Evolutionary conservation across 768 basidiomycete species (phyloP), one percentile per base, ranked within the genome.

Genomic region (Boletales sp.): DNA sequence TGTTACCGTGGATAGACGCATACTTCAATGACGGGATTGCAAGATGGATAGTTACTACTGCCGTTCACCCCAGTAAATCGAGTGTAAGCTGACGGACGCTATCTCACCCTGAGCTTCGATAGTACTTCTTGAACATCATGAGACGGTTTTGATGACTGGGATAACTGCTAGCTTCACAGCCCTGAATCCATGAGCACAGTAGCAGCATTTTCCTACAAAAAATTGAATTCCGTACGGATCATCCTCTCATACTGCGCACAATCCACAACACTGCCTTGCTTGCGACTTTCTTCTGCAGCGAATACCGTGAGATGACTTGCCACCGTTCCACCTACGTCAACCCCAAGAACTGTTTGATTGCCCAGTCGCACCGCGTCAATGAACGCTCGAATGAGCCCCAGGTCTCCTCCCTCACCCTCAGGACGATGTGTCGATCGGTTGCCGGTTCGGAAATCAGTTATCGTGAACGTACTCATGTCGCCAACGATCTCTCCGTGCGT

Each of bases 401-500:
- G 43, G 61, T 94, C 92, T 3, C 91, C 84, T 2, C 83, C 84
- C 42, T 85, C 80, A 34, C 69, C 67, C 32, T 56, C 62, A 1
- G 89, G 90, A 14, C 57, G 59, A 63, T 78, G 72, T 3, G 53
- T 66, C 41, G 70, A 80, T 42, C 68, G 73, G 36, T 51, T 54
- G 18, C 74, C 68, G 38, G 79, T 82, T 48, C 81, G 76, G 70
- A 93, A 94, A 69, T 93, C 82, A 18, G 81, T 84, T n/a, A 89
- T 81, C 14, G 82, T 88, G 62, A 87, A 92, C 12, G 70, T 76
- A 14, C 49, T 67, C 89, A 90, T 90, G 65, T 94, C 81, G 28
- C 92, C 92, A 15, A 93, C 75, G 45, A 94, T 84, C 69, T 94
- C 92, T 5, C 92, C 92, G 50, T 89, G 79, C 3, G 85, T 83